These are phyloP conservation scores for Taxillus chinensis DNA, from an alignment of 164 flowering plant species.

Conservation along the genomic window DNA sequence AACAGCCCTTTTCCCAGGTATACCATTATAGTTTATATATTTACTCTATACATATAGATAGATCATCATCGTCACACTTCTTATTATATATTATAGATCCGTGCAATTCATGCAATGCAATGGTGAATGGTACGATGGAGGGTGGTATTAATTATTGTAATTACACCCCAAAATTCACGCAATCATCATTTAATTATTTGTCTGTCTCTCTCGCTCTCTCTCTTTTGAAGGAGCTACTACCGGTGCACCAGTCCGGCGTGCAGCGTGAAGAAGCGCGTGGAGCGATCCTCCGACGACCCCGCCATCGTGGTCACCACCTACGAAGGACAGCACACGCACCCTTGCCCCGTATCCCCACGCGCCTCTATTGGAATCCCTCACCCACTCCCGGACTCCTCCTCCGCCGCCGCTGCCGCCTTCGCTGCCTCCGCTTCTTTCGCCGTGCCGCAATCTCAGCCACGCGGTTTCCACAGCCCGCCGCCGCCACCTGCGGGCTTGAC, in stretches of 20 bases:
- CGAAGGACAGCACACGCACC: slow-evolving; percentile 85
- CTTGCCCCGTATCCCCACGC: slow-evolving; percentile 48
- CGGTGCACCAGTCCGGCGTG: slow-evolving; percentile 80
- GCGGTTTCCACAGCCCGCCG: slow-evolving; percentile 10
- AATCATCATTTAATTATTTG: too few relatives aligned
- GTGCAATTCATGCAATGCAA: too few relatives aligned
- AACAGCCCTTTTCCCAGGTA: slow-evolving; percentile 76
- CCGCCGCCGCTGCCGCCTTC: slow-evolving; percentile 10
- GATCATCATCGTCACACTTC: too few relatives aligned
- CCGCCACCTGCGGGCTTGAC: neutral
- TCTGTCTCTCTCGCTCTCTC: too few relatives aligned
- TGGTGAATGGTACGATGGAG: too few relatives aligned
- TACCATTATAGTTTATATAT: too few relatives aligned
- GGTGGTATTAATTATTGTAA: too few relatives aligned
- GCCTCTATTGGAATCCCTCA: slow-evolving; percentile 23
- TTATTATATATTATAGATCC: too few relatives aligned
- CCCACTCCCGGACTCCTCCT: neutral
- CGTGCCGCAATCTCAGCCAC: slow-evolving; percentile 7
- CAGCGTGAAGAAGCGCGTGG: slow-evolving; percentile 89
- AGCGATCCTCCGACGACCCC: slow-evolving; percentile 65
- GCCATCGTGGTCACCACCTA: slow-evolving; percentile 74
- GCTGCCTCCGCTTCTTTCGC: slow-evolving; percentile 3
- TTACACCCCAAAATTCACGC: too few relatives aligned
- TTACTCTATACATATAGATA: too few relatives aligned
- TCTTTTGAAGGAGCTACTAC: slow-evolving; percentile 90